Percentiles rank a stretch among this genome's conserved stretches.
Conservation (phyloP, 2,329 filamentous ascomycete genomes). For the Parastagonospora nodorum region DNA sequence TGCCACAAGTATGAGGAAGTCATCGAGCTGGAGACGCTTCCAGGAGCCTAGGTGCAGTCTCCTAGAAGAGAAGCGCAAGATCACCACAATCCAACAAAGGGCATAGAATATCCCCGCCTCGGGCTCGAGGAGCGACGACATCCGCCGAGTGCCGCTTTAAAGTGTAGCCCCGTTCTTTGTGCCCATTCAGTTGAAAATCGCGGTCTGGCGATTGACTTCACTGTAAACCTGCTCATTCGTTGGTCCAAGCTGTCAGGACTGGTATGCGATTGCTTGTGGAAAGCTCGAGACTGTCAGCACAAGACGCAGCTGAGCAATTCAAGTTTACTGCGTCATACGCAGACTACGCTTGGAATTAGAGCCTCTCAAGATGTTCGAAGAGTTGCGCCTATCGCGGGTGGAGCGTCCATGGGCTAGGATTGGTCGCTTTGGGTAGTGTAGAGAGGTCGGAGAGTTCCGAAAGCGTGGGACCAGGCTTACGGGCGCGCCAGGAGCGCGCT, state of each 20-base stretch:
- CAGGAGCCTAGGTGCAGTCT: conserved; percentile 38
- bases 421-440: not conserved
- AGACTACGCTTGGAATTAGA: no score
- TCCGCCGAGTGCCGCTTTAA: not conserved
- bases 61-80: conserved; percentile 34
- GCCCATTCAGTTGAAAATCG: no score
- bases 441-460: no score
- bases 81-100: conserved; percentile 41
- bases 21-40: conserved; percentile 41
- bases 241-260: no score
- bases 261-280: not conserved
- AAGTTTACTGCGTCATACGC: no score
- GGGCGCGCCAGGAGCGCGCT: no score
- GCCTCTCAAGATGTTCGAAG: not conserved
- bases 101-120: conserved; percentile 42
- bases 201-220: no score
- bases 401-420: not conserved
- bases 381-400: not conserved
- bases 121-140: conserved; percentile 37
- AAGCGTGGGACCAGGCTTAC: no score
- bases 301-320: no score
- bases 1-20: conserved; percentile 42
- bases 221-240: not conserved
- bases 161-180: no score
- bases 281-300: not conserved